Evolutionary conservation across 2,329 filamentous ascomycete genomes (phyloP), one percentile per base, ranked within the genome.

Genomic region (Neopestalotiopsis rosae): DNA sequence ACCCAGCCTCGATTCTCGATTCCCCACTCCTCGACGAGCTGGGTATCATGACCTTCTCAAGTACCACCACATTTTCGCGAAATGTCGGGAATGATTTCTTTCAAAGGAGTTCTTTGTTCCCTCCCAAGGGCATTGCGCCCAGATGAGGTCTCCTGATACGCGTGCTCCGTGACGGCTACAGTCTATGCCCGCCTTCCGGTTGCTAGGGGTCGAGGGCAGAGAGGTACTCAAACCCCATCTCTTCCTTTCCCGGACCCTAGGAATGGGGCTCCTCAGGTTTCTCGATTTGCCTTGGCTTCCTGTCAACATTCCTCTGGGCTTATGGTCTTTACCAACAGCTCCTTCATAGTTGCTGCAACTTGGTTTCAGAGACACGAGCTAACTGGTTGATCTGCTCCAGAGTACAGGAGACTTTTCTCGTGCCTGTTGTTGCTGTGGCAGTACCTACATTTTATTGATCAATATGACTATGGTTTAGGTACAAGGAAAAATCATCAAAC

Each of bases 381-480:
- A 32, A 57, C 28, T 69, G 68, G 61, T 63, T 68, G 65, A 71
- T 71, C 71, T 75, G 74, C 72, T 74, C 76, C 69, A 67, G 62
- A 70, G 73, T 73, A 75, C 75, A 73, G 75, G 67, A 74, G 67
- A 72, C 70, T 71, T 65, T 62, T 74, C 71, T 69, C 72, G 74
- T 76, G 71, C 73, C 71, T 73, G 69, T 69, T 71, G 76, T 78
- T 78, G 76, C 75, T 67, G 74, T 74, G 76, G 71, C 77, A 77
- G 71, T 67, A 66, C 70, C 65, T 42, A 62, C 71, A 74, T 76
- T 78, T 77, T 76, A 73, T 78, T 77, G 74, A 76, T 73, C 74
- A 76, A 69, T 71, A 72, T 74, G 30, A 70, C 71, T 69, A 67
- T 68, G 66, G 12, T 63, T 62, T 62, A 75, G 72, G 71, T 75